A percentile compares a stretch with the other conserved stretches of the same genome.
phyloP scores from a whole-genome alignment of 805 yeast species.

The Kodamaea restingae region DNA sequence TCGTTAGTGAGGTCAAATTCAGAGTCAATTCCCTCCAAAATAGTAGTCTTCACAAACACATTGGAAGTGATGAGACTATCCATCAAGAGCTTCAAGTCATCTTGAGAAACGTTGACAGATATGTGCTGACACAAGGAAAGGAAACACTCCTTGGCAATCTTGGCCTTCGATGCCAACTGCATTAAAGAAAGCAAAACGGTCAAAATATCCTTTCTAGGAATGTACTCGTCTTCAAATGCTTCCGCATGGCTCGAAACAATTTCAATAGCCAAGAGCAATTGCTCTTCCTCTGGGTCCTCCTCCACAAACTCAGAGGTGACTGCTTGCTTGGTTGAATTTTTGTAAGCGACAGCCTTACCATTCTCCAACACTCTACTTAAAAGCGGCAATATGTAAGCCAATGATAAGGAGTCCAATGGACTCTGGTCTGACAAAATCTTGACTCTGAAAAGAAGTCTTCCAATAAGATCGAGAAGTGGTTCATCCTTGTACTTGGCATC shows the following conservation, averaged over 20 bases:
- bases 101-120: constrained; percentile 52
- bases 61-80: constrained; percentile 56
- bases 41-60: constrained; percentile 68
- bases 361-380: constrained; percentile 61
- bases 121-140: constrained; percentile 72
- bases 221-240: constrained; percentile 57
- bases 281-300: constrained; percentile 88
- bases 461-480: constrained; percentile 49
- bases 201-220: constrained; percentile 68
- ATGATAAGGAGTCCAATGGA: constrained; percentile 62
- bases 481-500: constrained; percentile 45
- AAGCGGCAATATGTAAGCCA: constrained; percentile 74
- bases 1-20: constrained; percentile 63
- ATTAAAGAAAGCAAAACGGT: constrained; percentile 61
- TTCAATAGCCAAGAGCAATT: constrained; percentile 70
- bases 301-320: constrained; percentile 68
- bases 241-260: constrained; percentile 67
- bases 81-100: constrained; percentile 59
- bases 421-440: constrained; percentile 71
- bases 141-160: constrained; percentile 79
- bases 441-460: constrained; percentile 70
- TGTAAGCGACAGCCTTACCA: constrained; percentile 56
- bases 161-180: constrained; percentile 72
- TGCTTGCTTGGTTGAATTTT: constrained; percentile 46
- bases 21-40: constrained; percentile 79